Base-by-base conservation (phyloP, 2,329 filamentous ascomycete genomes). In the Amesomyces nigricolor region DNA sequence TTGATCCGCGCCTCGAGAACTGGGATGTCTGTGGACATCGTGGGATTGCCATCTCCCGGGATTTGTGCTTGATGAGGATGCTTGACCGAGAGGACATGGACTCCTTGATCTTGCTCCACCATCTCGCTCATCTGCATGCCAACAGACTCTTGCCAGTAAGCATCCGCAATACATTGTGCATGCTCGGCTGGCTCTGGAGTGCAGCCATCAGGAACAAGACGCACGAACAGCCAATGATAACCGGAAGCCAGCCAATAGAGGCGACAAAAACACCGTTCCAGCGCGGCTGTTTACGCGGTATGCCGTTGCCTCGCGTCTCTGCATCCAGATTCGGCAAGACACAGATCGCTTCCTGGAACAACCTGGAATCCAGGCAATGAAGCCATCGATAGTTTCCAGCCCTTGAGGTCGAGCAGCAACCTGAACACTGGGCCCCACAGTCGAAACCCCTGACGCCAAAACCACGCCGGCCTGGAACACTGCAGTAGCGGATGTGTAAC, bases 31-130 rank as follows among this genome's bases (percentile, higher is more conserved):
- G 53, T 26, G 51, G 35, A 44, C 46, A 49, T 50, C 45, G 49
- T 57, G 19, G 49, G 35, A 50, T 58, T 60, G 51, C 56, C 62
- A 62, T 62, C 49, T 51, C 51, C 58, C 47, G 58, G 22, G 62
- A 58, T 17, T 58, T 47, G 17, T 46, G 48, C 38, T 55, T 54
- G 8, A 26, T 26, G 22, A 6, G 22, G 22, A 26, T 26, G 22
- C 22, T 26, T 26, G 22, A 26, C 22, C 22, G 22, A 26, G 22
- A 26, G 22, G 22, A 26, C 22, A 26, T 26, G 22, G 22, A 26
- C 53, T 47, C 30, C 35, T 14, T 44, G 46, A 51, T 37, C 6
- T 26, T 26, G 22, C 22, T 26, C 22, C 22, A 26, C 22, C 22
- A 45, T 47, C 37, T 35, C n/a, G 39, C 26, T 10, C 14, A 16